These are phyloP conservation scores for Termitomyces heimii DNA, from an alignment of 768 basidiomycete genomes.

Conservation along the genomic window DNA sequence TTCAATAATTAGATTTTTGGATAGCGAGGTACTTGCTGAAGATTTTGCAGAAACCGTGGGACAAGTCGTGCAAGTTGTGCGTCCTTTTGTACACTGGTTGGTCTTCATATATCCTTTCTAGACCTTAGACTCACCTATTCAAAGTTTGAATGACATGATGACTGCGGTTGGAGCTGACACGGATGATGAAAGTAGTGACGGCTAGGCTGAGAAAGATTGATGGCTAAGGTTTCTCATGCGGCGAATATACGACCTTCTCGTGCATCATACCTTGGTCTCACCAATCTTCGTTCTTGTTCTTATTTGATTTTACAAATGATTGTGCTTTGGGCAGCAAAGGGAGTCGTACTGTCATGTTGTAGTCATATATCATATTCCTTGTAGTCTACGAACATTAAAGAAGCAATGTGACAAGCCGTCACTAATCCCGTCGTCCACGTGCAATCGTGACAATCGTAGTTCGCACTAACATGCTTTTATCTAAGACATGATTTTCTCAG, in stretches of 20 bases:
- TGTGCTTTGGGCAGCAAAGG: background rate
- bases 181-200: constrained; percentile 7
- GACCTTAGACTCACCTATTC: background rate
- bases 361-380: no score
- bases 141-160: constrained; percentile 69
- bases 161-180: constrained; percentile 30
- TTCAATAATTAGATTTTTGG: constrained; percentile 25
- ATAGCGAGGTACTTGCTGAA: constrained; percentile 67
- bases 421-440: no score
- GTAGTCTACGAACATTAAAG: no score
- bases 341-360: background rate
- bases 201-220: background rate
- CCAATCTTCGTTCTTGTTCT: background rate
- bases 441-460: no score
- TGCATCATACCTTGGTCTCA: background rate
- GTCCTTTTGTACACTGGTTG: constrained; percentile 79
- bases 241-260: background rate
- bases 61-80: constrained; percentile 46
- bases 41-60: constrained; percentile 63
- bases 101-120: constrained; percentile 13
- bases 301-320: background rate
- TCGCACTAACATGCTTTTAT: no score
- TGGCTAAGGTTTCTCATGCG: background rate
- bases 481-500: no score
- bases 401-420: no score